These are phyloP conservation scores for Myxozyma vanderwaltii DNA, from an alignment of 805 yeast species.

Conservation along the genomic window DNA sequence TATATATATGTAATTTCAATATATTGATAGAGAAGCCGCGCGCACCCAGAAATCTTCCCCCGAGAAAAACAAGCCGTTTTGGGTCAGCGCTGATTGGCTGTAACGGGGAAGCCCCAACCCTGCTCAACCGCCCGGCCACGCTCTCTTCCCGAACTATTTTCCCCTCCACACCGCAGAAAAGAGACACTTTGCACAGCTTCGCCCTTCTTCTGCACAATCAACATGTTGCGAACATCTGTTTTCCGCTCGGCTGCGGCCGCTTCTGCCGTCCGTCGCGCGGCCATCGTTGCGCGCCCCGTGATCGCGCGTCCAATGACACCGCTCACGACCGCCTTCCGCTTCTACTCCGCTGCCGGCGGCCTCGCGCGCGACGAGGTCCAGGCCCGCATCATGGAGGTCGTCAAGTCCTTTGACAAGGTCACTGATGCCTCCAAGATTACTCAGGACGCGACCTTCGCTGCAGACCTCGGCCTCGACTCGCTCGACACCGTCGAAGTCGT, in stretches of 20 bases:
- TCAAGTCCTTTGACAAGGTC: slow-evolving; percentile 64
- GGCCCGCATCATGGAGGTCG: slow-evolving; percentile 77
- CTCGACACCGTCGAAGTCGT: slow-evolving; percentile 93
- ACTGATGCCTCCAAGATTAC: slow-evolving; percentile 39
- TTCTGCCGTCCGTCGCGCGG: slow-evolving; percentile 7
- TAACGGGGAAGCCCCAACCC: slow-evolving; percentile 3
- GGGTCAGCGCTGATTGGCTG: slow-evolving; percentile 18
- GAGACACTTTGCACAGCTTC: too few relatives aligned
- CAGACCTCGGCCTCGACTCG: slow-evolving; percentile 85
- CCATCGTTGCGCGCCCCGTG: too few relatives aligned
- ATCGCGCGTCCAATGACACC: too few relatives aligned
- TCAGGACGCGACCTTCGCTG: slow-evolving; percentile 45
- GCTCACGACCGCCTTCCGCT: slow-evolving; percentile 7
- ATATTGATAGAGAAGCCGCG: neutral
- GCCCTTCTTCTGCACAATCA: neutral
- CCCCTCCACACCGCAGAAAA: too few relatives aligned
- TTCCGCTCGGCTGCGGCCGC: slow-evolving; percentile 12
- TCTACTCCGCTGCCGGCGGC: slow-evolving; percentile 62
- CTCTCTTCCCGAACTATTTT: neutral
- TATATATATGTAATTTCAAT: too few relatives aligned
- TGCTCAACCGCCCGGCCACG: neutral
- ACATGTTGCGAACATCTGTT: slow-evolving; percentile 11
- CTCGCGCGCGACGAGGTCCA: slow-evolving; percentile 78
- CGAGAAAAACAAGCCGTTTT: neutral
- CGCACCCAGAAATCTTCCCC: too few relatives aligned